Evolutionary conservation across 805 yeast species (phyloP).

Genomic region (Diddensiella caesifluorescens): DNA sequence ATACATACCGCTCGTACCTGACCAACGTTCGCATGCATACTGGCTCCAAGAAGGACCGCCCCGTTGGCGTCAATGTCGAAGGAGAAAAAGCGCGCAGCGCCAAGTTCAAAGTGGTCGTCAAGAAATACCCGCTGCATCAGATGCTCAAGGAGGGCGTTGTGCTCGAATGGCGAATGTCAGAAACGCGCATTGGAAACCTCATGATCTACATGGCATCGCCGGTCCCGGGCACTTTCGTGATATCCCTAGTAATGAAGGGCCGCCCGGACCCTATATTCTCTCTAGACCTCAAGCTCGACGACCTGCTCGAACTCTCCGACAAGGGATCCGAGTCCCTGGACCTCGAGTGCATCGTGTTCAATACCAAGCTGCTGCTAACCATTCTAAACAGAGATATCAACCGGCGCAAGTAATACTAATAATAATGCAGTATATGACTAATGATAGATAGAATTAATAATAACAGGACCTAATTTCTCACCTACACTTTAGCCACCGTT

Average conservation of each 20-base stretch:
- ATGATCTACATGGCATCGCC: constrained; percentile 28
- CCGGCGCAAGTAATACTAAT: constrained; percentile 8
- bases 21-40: constrained; percentile 33
- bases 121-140: constrained; percentile 25
- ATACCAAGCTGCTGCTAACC: constrained; percentile 23
- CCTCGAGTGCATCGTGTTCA: constrained; percentile 28
- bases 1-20: constrained; percentile 34
- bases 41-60: constrained; percentile 25
- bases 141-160: constrained; percentile 28
- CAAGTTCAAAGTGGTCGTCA: constrained; percentile 21
- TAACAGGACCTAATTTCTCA: no score
- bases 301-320: constrained; percentile 29
- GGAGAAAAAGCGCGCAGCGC: constrained; percentile 13
- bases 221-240: constrained; percentile 30
- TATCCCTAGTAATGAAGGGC: constrained; percentile 30
- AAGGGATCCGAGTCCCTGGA: constrained; percentile 25
- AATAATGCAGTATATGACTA: neutral
- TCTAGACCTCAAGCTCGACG: constrained; percentile 32
- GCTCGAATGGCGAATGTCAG: constrained; percentile 26
- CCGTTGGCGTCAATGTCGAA: constrained; percentile 19
- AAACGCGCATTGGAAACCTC: constrained; percentile 21
- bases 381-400: constrained; percentile 27
- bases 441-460: no score
- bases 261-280: constrained; percentile 29
- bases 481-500: no score